Evolutionary conservation across 2,329 filamentous ascomycete genomes (phyloP), one percentile per base, ranked within the genome.

Genomic region (Colletotrichum sp.): DNA sequence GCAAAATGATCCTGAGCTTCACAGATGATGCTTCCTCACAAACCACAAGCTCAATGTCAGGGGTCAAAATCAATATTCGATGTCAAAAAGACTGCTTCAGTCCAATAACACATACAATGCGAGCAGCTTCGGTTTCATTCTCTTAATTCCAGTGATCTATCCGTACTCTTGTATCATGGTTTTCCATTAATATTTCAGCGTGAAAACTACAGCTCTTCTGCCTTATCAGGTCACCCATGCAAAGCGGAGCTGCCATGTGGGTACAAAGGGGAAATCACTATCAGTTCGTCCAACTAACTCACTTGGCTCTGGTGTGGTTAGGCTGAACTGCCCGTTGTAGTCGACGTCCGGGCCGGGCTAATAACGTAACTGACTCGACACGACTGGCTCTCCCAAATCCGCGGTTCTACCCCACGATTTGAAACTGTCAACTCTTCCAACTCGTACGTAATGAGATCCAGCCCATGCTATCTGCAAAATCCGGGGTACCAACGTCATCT

Each of bases 371-470:
- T 61, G 58, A 61, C 58, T 61, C 58, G 30, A 61, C 15, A 15
- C 58, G 27, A 61, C 28, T n/a, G 58, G 58, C 15, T 61, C 58
- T n/a, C 58, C 58, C 58, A 61, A 32, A n/a, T 32, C 58, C 58
- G 7, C 58, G 58, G 58, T n/a, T 62, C 30, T 62, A 62, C 58
- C 58, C 58, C 30, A 22, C 58, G 30, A 62, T 62, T 36, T 36
- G 15, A 56, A 56, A 55, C 18, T 56, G 43, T 56, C 28, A 56
- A 67, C 18, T 56, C 39, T 67, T 34, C 22, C 27, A 67, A 56
- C 15, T 67, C 27, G n/a, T 67, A 67, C 43, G 43, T 67, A 67
- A 56, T 56, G n/a, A 67, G n/a, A 67, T 67, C 30, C n/a, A 62
- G 16, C 58, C 28, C 58, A 32, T 62, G 12, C n/a, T 62, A 36